Base-by-base conservation (phyloP, 495 filamentous ascomycete genomes). In the Penicillium argentinense region DNA sequence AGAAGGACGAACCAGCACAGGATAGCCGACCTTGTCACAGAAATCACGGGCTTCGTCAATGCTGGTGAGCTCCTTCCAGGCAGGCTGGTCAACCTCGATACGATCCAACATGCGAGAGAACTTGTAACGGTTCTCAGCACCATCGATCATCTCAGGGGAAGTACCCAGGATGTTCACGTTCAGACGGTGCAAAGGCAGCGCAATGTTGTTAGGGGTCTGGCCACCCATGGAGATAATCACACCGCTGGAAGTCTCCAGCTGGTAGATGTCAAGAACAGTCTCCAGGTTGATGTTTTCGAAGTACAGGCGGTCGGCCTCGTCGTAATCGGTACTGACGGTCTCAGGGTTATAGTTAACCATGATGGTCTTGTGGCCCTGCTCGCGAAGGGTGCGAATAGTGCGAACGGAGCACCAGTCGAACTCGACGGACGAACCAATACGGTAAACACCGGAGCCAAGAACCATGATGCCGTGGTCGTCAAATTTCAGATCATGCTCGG, bases 371-470 rank as follows among this genome's bases (percentile, higher is more conserved):
- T 86, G 80, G 23, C 88, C 87, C 56, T 85, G 79, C 50, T 91
- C 85, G 26, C 93, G 84, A 21, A 98, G 83, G 6, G 93, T 98
- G 45, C 93, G 86, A 46, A 98, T 92, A 4, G 92, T 89, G 41
- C 92, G 79, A 25, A 98, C 93, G n/a, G 93, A 95, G 64, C 93
- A 98, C 93, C 93, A 98, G 66, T 98, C 93, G 64, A 98, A 98
- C 63, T 98, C 93, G 41, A 98, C 93, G 0, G 91, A 96, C 1
- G 91, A 96, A 36, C 93, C 93, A 56, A 98, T 98, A 53, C 93
- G 82, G 73, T 98, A 98, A 16, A 98, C 93, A 64, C 93, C 93
- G 12, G 93, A 97, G 11, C 93, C 93, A 16, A 98, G 75, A 5
- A 98, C 93, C 91, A 97, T 98, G 33, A 86, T 82, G 62, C 93